Conservation (phyloP, 2,329 filamentous ascomycete species). For the Sporothrix pseudoabietina region DNA sequence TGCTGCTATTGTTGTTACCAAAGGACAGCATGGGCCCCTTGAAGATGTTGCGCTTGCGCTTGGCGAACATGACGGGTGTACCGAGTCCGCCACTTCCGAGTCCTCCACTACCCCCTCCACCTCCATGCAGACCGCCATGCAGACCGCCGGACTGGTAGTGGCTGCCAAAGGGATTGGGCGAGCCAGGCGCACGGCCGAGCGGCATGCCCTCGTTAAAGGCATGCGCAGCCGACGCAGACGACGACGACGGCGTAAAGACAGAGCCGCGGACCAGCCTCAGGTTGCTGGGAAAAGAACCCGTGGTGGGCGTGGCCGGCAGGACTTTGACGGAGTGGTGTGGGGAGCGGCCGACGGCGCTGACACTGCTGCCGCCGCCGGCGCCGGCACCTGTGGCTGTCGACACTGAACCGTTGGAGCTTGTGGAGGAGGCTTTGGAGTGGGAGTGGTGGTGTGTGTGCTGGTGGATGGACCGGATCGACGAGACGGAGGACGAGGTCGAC, state of each 20-base stretch:
- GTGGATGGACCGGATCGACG: conserved; percentile 87
- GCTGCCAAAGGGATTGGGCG: conserved; percentile 55
- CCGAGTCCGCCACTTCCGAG: conserved; percentile 36
- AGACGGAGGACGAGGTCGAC: conserved; percentile 93
- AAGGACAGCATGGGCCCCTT: conserved; percentile 73
- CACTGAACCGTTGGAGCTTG: conserved; percentile 77
- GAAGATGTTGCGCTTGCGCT: conserved; percentile 78
- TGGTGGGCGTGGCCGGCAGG: conserved; percentile 84
- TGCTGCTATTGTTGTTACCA: conserved; percentile 42
- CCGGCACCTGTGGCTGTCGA: conserved; percentile 61
- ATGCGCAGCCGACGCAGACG: conserved; percentile 45
- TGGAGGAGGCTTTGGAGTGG: conserved; percentile 93
- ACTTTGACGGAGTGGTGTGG: conserved; percentile 93
- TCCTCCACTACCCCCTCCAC: background rate
- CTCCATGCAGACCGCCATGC: background rate
- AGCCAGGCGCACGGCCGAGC: conserved; percentile 48
- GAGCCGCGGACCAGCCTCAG: conserved; percentile 74
- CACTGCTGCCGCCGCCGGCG: conserved; percentile 63
- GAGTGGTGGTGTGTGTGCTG: conserved; percentile 83
- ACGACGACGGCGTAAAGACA: background rate
- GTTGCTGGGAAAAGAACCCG: conserved; percentile 75
- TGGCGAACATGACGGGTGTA: conserved; percentile 69
- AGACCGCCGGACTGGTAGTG: conserved; percentile 42
- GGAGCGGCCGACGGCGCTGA: conserved; percentile 64
- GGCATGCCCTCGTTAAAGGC: conserved; percentile 63